Conservation (phyloP, 345 rosid genomes). For the Erodium maritimum region DNA sequence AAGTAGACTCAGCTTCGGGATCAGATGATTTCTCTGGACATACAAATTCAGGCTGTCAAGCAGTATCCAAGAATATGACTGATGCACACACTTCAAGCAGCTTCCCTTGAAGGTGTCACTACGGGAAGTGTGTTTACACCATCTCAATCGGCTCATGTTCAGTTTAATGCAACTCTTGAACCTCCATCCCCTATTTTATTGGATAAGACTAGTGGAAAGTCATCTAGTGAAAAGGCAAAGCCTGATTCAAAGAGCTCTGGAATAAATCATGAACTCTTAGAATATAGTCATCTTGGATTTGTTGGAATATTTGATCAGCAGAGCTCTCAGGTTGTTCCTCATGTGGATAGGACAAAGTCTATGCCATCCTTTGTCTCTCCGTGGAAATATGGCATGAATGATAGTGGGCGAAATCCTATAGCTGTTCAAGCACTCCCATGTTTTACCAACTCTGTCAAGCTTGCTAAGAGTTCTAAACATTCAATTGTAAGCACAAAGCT, state of each 20-base stretch:
- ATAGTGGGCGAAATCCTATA: constrained; percentile 10
- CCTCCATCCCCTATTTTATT: too few relatives aligned
- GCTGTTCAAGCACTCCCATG: constrained; percentile 35
- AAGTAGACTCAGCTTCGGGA: too few relatives aligned
- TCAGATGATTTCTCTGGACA: constrained; percentile 8
- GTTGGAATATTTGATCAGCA: constrained; percentile 1
- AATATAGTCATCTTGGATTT: constrained; percentile 6
- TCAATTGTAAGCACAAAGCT: constrained; percentile 2
- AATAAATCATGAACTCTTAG: constrained; percentile 3
- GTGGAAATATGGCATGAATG: constrained; percentile 6
- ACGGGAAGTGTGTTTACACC: constrained; percentile 4
- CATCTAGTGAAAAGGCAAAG: constrained; percentile 7
- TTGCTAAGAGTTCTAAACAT: constrained; percentile 10
- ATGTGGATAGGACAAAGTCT: constrained; percentile 6
- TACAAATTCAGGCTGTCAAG: constrained; percentile 8
- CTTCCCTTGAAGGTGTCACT: constrained; percentile 2
- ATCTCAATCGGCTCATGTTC: constrained; percentile 1
- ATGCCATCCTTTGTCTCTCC: constrained; percentile 11
- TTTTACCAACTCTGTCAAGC: constrained; percentile 7
- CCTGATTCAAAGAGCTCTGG: constrained; percentile 4
- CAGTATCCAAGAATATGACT: neutral
- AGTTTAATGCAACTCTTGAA: too few relatives aligned
- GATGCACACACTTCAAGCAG: constrained; percentile 12
- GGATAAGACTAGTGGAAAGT: constrained; percentile 8
- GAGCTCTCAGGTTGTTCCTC: constrained; percentile 14